Percentiles rank a stretch among this genome's conserved stretches.
Evolutionary conservation across 2,329 filamentous ascomycete genomes (phyloP).

Genomic region (Penicillium sp.): DNA sequence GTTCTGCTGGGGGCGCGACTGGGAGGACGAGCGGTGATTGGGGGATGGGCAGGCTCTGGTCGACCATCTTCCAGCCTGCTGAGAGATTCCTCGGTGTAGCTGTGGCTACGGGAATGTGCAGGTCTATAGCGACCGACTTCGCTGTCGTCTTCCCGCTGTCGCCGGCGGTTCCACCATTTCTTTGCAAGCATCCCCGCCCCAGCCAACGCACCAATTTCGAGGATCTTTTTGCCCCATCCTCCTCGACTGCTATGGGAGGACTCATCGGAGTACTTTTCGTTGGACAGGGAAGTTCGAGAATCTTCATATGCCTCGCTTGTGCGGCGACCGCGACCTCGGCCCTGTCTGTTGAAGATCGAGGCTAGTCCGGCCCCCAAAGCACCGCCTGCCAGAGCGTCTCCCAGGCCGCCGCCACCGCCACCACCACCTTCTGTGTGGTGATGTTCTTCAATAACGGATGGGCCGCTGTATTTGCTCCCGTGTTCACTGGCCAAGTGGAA

Average conservation of each 20-base stretch:
- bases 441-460: slow-evolving; percentile 46
- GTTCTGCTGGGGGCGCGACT: slow-evolving; percentile 29
- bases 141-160: slow-evolving; percentile 49
- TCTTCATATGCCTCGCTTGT: slow-evolving; percentile 39
- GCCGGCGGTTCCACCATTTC: slow-evolving; percentile 51
- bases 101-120: slow-evolving; percentile 45
- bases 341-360: slow-evolving; percentile 42
- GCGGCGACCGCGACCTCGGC: slow-evolving; percentile 40
- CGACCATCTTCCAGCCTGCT: slow-evolving; percentile 49
- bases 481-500: slow-evolving; percentile 51
- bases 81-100: slow-evolving; percentile 37
- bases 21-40: slow-evolving; percentile 30
- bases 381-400: slow-evolving; percentile 43
- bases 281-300: slow-evolving; percentile 53
- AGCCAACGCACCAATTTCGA: slow-evolving; percentile 55
- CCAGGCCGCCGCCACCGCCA: slow-evolving; percentile 46
- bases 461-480: slow-evolving; percentile 50
- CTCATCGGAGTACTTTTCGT: slow-evolving; percentile 61
- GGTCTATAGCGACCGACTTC: slow-evolving; percentile 49
- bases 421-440: slow-evolving; percentile 23
- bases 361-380: slow-evolving; percentile 54
- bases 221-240: slow-evolving; percentile 56
- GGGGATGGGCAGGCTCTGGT: slow-evolving; percentile 37
- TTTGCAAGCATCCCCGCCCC: slow-evolving; percentile 59
- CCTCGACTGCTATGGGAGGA: slow-evolving; percentile 42